Evolutionary conservation across 2,329 filamentous ascomycete genomes (phyloP).

Genomic region (Sporothrix brasiliensis): DNA sequence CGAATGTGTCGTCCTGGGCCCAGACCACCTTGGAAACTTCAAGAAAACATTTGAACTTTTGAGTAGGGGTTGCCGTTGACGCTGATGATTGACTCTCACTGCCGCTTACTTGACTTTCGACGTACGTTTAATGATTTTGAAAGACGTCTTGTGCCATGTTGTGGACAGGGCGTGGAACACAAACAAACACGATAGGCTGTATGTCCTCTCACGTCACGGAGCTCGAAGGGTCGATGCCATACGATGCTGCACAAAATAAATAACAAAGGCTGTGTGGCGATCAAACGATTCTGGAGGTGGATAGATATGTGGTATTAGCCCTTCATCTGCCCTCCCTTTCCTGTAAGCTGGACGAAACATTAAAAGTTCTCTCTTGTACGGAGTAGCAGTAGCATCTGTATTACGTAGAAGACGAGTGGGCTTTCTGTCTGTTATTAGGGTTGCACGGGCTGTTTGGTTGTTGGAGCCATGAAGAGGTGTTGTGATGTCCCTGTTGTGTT

Average conservation of each 20-base stretch:
- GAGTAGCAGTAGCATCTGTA: background rate
- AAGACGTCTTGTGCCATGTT: background rate
- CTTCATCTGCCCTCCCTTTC: background rate
- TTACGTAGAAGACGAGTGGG: background rate
- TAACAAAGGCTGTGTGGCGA: conserved; percentile 19
- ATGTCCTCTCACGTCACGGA: no score
- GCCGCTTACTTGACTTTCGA: background rate
- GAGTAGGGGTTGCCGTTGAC: no score
- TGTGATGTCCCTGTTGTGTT: conserved; percentile 17
- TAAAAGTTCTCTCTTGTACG: background rate
- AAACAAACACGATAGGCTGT: background rate
- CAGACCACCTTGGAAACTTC: background rate
- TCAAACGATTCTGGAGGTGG: conserved; percentile 25
- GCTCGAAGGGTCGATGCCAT: background rate
- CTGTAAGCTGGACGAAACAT: conserved; percentile 8
- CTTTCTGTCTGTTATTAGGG: background rate
- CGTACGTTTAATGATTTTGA: background rate
- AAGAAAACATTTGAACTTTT: background rate
- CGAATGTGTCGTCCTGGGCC: background rate
- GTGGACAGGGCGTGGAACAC: background rate
- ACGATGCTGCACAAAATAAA: conserved; percentile 19
- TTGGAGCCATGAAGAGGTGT: conserved; percentile 3
- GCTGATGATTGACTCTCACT: no score
- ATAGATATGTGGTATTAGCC: background rate
- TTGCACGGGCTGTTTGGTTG: background rate